phyloP scores from a whole-genome alignment of 2,329 filamentous ascomycete genomes.

The Aspergillus sp. region DNA sequence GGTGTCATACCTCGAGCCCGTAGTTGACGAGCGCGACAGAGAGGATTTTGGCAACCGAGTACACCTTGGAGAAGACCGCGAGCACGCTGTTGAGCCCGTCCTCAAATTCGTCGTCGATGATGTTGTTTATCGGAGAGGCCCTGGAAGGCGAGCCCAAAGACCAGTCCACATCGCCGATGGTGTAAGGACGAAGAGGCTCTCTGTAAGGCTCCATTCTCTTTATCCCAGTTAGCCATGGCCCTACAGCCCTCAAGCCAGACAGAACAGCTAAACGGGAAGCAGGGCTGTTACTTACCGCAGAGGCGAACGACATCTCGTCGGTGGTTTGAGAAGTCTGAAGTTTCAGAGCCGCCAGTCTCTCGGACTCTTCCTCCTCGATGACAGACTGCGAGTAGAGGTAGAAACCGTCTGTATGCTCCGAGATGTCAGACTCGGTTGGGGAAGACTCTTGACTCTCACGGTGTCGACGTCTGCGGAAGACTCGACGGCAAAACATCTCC shows the following conservation, averaged over 20 bases:
- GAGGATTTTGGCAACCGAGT: conserved; percentile 28
- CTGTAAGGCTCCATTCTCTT: conserved; percentile 11
- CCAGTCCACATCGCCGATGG: conserved; percentile 24
- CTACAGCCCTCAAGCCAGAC: too few relatives aligned
- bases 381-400: conserved; percentile 15
- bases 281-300: conserved; percentile 10
- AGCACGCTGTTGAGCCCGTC: conserved; percentile 21
- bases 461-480: conserved; percentile 11
- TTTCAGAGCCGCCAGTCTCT: conserved; percentile 1
- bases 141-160: conserved; percentile 6
- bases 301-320: conserved; percentile 10
- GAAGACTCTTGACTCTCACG: too few relatives aligned
- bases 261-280: too few relatives aligned
- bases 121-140: conserved; percentile 10
- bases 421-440: conserved; percentile 4
- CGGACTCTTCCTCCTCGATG: conserved; percentile 6
- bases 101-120: conserved; percentile 9
- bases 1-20: conserved; percentile 25
- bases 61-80: conserved; percentile 23
- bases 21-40: conserved; percentile 23
- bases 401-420: conserved; percentile 13
- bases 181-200: conserved; percentile 19
- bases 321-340: conserved; percentile 10
- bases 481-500: conserved; percentile 8
- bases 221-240: not conserved